phyloP scores from a whole-genome alignment of 805 yeast genomes.

The Yamadazyma kitorensis region DNA sequence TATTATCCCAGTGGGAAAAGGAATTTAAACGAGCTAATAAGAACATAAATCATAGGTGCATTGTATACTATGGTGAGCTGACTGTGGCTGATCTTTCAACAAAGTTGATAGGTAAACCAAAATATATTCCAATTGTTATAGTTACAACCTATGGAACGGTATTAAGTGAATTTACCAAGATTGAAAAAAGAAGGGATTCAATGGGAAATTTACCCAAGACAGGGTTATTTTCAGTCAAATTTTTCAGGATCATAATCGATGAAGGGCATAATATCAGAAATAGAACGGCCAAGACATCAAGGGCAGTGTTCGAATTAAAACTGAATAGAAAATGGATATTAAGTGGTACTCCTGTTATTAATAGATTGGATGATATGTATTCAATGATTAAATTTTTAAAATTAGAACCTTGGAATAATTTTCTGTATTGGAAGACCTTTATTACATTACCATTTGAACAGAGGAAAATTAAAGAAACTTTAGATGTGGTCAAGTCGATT shows the following conservation, averaged over 20 bases:
- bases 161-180: slow-evolving; percentile 65
- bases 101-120: slow-evolving; percentile 34
- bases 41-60: slow-evolving; percentile 42
- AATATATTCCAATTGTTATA: slow-evolving; percentile 63
- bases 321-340: slow-evolving; percentile 76
- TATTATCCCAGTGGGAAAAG: slow-evolving; percentile 86
- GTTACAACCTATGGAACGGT: slow-evolving; percentile 88
- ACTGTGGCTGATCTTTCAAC: slow-evolving; percentile 48
- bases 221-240: slow-evolving; percentile 71
- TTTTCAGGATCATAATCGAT: slow-evolving; percentile 75
- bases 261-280: slow-evolving; percentile 91
- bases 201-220: slow-evolving; percentile 27
- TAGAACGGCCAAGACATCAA: slow-evolving; percentile 72
- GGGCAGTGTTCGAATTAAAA: slow-evolving; percentile 64
- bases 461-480: slow-evolving; percentile 65
- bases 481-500: slow-evolving; percentile 81
- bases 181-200: slow-evolving; percentile 28
- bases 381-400: slow-evolving; percentile 71
- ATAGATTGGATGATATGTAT: slow-evolving; percentile 81
- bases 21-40: slow-evolving; percentile 65
- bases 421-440: slow-evolving; percentile 83
- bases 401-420: slow-evolving; percentile 87
- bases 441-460: slow-evolving; percentile 81
- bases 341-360: slow-evolving; percentile 92
- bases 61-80: slow-evolving; percentile 75